Evolutionary conservation across 176 grass and related monocot genomes (phyloP), one percentile per base, ranked within the genome.

Genomic region (Avena eriantha): DNA sequence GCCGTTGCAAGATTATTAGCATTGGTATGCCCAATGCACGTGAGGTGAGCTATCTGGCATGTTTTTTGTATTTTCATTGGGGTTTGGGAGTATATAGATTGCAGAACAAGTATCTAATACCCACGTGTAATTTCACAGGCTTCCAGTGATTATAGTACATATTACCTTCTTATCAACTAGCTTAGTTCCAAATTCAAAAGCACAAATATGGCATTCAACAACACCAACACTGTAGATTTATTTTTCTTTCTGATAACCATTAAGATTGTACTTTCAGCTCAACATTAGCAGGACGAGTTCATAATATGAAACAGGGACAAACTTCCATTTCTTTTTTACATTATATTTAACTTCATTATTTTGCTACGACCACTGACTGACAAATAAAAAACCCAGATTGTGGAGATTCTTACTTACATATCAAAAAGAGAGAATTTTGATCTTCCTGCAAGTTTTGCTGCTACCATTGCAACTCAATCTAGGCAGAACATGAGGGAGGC

Each of bases 401-500:
- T 86, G 64, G 90, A 92, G 46, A 61, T 95, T 83, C 90, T 95
- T 67, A 78, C n/a, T 73, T 78, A 92, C 49, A 88, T 92, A 86
- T 89, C 93, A 68, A 81, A 61, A 74, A 92, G 26, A 22, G 93
- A 95, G 75, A 84, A 46, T 45, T 86, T 95, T 78, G 90, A 88
- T 73, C 90, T 95, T 55, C 71, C 88, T 47, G 22, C 51, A 70
- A 95, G 54, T 78, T 88, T 92, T 84, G 88, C 93, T 84, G 45
- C 70, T 82, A 73, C 79, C 16, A 84, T 95, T 47, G 69, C 86
- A 81, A 90, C 43, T 81, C 88, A 84, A 81, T 95, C 83, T 23
- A 88, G 29, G 80, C 88, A 92, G 54, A 95, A 92, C 80, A 36
- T 92, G 83, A 95, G 90, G 88, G 86, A 90, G 83, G 88, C 93